Conservation (phyloP, 2,329 filamentous ascomycete genomes). For the Drechslera avenae region DNA sequence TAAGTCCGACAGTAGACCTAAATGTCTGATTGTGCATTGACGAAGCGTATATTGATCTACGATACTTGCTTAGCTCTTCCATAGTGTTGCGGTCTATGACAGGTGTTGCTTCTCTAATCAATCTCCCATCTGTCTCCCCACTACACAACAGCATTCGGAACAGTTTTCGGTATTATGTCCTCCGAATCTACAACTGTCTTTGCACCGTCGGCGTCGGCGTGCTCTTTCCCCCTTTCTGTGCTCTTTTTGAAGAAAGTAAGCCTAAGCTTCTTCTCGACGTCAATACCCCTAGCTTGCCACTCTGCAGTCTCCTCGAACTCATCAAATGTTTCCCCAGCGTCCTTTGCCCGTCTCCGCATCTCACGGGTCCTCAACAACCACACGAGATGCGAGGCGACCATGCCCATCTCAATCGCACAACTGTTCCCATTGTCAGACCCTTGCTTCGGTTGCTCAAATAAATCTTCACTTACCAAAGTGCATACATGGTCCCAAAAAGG, state of each 20-base stretch:
- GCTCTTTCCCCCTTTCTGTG: background rate
- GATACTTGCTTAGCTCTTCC: too few relatives aligned
- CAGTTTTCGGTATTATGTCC: conserved; percentile 14
- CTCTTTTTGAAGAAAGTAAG: conserved; percentile 6
- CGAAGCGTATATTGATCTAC: too few relatives aligned
- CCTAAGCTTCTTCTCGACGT: conserved; percentile 21
- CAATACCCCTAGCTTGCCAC: conserved; percentile 32
- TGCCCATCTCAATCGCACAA: conserved; percentile 61
- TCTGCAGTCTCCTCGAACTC: conserved; percentile 54
- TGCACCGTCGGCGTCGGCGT: background rate
- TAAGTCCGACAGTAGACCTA: too few relatives aligned
- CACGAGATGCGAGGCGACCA: conserved; percentile 61
- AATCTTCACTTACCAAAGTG: conserved; percentile 49
- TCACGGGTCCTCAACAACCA: conserved; percentile 60
- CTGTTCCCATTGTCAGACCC: conserved; percentile 7
- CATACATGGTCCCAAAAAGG: conserved; percentile 63
- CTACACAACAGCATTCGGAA: conserved; percentile 25
- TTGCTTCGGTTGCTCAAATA: too few relatives aligned
- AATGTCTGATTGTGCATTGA: too few relatives aligned
- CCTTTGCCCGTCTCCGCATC: conserved; percentile 55
- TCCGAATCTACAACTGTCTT: background rate
- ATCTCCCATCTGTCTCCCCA: too few relatives aligned
- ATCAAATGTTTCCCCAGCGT: conserved; percentile 48
- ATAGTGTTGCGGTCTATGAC: too few relatives aligned
- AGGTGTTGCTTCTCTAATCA: too few relatives aligned